phyloP scores from a whole-genome alignment of 768 basidiomycete genomes.

The Collybia mongolica region DNA sequence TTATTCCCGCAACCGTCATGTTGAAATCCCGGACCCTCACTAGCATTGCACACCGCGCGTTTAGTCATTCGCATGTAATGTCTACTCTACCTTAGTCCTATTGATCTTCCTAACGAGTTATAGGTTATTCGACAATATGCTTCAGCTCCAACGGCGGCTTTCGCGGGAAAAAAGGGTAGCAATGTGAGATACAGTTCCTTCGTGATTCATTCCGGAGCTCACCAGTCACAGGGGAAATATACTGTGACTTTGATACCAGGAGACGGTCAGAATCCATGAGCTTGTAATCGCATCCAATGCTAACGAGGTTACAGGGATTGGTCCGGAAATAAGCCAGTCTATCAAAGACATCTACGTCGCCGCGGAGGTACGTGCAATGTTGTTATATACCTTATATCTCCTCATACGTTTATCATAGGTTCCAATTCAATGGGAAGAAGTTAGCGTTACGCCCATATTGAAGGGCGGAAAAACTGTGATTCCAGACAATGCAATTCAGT shows the following conservation, averaged over 20 bases:
- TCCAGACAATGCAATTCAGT: constrained; percentile 86
- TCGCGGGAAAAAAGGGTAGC: constrained; percentile 85
- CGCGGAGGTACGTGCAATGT: constrained; percentile 59
- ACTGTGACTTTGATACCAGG: constrained; percentile 95
- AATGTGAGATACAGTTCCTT: constrained; percentile 56
- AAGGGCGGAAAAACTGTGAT: constrained; percentile 97
- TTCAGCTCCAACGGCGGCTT: constrained; percentile 82
- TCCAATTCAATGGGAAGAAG: constrained; percentile 99
- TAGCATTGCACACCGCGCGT: constrained; percentile 52
- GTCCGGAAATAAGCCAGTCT: constrained; percentile 96
- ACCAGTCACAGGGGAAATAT: constrained; percentile 81
- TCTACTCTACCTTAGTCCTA: background rate
- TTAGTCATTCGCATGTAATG: constrained; percentile 46
- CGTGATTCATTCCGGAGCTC: background rate
- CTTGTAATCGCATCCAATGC: too few relatives aligned
- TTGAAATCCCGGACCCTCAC: constrained; percentile 53
- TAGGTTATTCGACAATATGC: constrained; percentile 53
- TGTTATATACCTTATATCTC: background rate
- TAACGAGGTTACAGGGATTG: constrained; percentile 68
- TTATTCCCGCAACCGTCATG: constrained; percentile 43
- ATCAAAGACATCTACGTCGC: constrained; percentile 91
- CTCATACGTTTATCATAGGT: constrained; percentile 51
- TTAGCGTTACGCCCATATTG: constrained; percentile 90
- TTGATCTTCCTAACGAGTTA: constrained; percentile 7
- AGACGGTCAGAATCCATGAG: constrained; percentile 62